Percentiles rank a stretch among this genome's conserved stretches.
phyloP scores from a whole-genome alignment of 345 rosid genomes.

The Aquilaria malaccensis region DNA sequence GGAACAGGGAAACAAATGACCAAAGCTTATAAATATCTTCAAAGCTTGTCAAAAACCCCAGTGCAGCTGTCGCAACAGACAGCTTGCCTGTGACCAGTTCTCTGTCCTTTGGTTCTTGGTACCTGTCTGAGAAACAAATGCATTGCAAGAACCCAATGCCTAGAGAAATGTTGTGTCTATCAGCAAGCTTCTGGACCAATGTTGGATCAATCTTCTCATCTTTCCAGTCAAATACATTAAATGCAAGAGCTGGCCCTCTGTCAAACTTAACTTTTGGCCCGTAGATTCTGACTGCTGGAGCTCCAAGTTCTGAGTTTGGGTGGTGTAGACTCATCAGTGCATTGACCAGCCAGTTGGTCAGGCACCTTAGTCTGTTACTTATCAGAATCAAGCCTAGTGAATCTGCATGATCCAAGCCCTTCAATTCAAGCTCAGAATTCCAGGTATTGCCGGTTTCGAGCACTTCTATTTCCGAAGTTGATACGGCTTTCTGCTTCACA shows the following conservation, averaged over 20 bases:
- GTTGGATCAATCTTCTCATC: constrained; percentile 61
- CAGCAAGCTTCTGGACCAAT: constrained; percentile 74
- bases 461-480: constrained; percentile 32
- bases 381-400: constrained; percentile 51
- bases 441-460: not conserved
- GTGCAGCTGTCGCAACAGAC: constrained; percentile 47
- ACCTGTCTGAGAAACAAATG: constrained; percentile 25
- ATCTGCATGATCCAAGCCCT: constrained; percentile 73
- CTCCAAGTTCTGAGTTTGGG: constrained; percentile 37
- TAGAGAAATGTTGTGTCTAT: constrained; percentile 49
- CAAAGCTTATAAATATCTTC: constrained; percentile 73
- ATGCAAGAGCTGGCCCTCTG: constrained; percentile 59
- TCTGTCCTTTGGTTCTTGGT: constrained; percentile 24
- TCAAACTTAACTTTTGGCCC: constrained; percentile 51
- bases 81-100: constrained; percentile 23
- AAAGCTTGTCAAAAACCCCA: constrained; percentile 71
- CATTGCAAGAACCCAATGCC: constrained; percentile 42
- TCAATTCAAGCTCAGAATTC: constrained; percentile 31
- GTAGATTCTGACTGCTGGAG: constrained; percentile 45
- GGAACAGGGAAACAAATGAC: constrained; percentile 66
- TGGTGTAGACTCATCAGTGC: constrained; percentile 62
- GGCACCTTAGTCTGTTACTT: constrained; percentile 46
- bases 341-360: constrained; percentile 66
- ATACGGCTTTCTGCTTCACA: constrained; percentile 6
- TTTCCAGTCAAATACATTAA: constrained; percentile 88